Conservation (phyloP, 345 rosid genomes). For the Reutealis trisperma region DNA sequence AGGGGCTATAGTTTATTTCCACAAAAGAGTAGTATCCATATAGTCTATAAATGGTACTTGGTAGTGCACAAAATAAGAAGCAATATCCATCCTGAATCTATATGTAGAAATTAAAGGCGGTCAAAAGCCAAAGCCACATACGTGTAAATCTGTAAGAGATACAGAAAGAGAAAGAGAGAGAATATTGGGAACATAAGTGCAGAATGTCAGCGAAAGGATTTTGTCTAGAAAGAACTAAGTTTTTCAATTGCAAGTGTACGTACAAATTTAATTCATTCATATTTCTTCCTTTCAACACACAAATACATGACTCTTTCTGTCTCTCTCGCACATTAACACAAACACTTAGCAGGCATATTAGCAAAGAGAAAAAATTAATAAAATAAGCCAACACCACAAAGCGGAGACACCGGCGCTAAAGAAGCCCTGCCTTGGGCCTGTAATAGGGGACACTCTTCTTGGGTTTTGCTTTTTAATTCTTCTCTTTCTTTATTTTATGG, state of each 20-base stretch:
- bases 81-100: not conserved
- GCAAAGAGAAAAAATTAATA: not conserved
- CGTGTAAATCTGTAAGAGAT: not conserved
- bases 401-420: conserved; percentile 75
- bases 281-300: not conserved
- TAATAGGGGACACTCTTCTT: conserved; percentile 54
- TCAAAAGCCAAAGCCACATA: conserved; percentile 11
- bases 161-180: conserved; percentile 5
- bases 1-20: not conserved
- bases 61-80: not conserved
- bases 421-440: conserved; percentile 55
- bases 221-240: conserved; percentile 38
- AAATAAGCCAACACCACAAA: conserved; percentile 26
- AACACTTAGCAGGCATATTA: conserved; percentile 14
- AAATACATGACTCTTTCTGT: not conserved
- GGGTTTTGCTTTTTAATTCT: conserved; percentile 38
- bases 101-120: conserved; percentile 12
- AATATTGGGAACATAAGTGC: conserved; percentile 52
- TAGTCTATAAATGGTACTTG: not conserved
- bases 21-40: no score
- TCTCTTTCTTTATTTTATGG: not conserved
- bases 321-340: not conserved
- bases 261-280: conserved; percentile 6
- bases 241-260: conserved; percentile 18
- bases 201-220: conserved; percentile 55